These are phyloP conservation scores for Chalciporus piperatoides DNA, from an alignment of 1,284 basidiomycete genomes.

Conservation along the genomic window DNA sequence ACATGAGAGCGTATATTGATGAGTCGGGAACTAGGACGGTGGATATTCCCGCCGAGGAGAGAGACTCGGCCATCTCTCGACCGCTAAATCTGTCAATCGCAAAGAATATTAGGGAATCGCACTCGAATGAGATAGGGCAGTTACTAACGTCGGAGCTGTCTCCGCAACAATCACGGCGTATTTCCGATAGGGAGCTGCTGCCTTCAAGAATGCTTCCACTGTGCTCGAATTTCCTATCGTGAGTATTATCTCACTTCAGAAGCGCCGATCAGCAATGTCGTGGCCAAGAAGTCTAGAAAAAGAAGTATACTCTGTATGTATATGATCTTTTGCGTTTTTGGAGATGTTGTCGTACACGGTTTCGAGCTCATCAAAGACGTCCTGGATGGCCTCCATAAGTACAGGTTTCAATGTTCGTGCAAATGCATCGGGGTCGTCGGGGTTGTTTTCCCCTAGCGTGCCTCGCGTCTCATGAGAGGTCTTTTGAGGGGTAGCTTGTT, in stretches of 20 bases:
- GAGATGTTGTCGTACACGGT: slow-evolving; percentile 94
- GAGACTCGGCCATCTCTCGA: slow-evolving; percentile 77
- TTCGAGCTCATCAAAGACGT: slow-evolving; percentile 94
- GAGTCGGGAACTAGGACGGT: slow-evolving; percentile 96
- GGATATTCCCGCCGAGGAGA: slow-evolving; percentile 80
- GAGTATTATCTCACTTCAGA: slow-evolving; percentile 85
- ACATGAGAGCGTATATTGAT: slow-evolving; percentile 94
- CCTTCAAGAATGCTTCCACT: slow-evolving; percentile 90
- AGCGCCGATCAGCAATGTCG: neutral
- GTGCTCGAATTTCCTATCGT: slow-evolving; percentile 94
- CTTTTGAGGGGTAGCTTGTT: slow-evolving; percentile 49
- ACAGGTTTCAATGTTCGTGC: slow-evolving; percentile 69
- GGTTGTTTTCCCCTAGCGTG: slow-evolving; percentile 61
- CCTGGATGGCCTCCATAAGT: slow-evolving; percentile 88
- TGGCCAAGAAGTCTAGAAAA: neutral
- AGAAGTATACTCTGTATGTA: slow-evolving; percentile 84
- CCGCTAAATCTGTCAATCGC: slow-evolving; percentile 66
- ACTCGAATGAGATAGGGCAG: neutral
- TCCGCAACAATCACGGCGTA: slow-evolving; percentile 97
- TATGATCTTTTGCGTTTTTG: slow-evolving; percentile 93
- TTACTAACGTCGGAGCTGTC: slow-evolving; percentile 81
- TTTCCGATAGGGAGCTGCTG: slow-evolving; percentile 86
- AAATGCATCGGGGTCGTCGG: slow-evolving; percentile 71
- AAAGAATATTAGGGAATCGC: slow-evolving; percentile 4
- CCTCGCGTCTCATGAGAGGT: slow-evolving; percentile 44